These are phyloP conservation scores for Penicillium pancosmium DNA, from an alignment of 495 filamentous ascomycete species.

Conservation along the genomic window DNA sequence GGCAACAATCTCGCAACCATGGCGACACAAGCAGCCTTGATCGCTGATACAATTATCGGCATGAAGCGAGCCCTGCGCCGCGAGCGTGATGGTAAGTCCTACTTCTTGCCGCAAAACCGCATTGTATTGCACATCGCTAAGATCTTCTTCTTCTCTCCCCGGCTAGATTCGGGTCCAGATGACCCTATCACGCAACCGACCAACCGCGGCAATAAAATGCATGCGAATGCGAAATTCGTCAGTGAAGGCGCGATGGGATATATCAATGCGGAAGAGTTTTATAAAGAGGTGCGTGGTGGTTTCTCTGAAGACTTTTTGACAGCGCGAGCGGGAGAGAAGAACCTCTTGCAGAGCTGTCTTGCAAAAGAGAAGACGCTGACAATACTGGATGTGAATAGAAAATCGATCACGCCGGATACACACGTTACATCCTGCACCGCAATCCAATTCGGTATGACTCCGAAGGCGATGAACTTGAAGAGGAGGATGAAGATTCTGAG, in stretches of 20 bases:
- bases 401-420: constrained; percentile 82
- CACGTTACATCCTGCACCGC: constrained; percentile 77
- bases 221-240: constrained; percentile 77
- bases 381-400: constrained; percentile 50
- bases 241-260: constrained; percentile 74
- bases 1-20: constrained; percentile 48
- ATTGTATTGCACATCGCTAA: not conserved
- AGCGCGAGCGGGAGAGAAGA: not conserved
- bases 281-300: constrained; percentile 72
- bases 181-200: constrained; percentile 76
- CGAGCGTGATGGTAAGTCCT: constrained; percentile 58
- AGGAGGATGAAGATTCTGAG: constrained; percentile 76
- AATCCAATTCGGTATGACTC: constrained; percentile 79
- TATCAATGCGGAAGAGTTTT: constrained; percentile 70
- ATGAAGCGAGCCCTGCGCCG: constrained; percentile 74
- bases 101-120: not conserved
- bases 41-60: constrained; percentile 71
- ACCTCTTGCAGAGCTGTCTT: not conserved
- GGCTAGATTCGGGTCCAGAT: constrained; percentile 83
- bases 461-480: constrained; percentile 79
- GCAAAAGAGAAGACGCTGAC: constrained; percentile 11
- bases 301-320: not conserved
- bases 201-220: constrained; percentile 91
- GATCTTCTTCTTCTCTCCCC: not conserved
- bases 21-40: constrained; percentile 70